Evolutionary conservation across 2,329 filamentous ascomycete genomes (phyloP), one percentile per base, ranked within the genome.

Genomic region (Neonectria faginata): DNA sequence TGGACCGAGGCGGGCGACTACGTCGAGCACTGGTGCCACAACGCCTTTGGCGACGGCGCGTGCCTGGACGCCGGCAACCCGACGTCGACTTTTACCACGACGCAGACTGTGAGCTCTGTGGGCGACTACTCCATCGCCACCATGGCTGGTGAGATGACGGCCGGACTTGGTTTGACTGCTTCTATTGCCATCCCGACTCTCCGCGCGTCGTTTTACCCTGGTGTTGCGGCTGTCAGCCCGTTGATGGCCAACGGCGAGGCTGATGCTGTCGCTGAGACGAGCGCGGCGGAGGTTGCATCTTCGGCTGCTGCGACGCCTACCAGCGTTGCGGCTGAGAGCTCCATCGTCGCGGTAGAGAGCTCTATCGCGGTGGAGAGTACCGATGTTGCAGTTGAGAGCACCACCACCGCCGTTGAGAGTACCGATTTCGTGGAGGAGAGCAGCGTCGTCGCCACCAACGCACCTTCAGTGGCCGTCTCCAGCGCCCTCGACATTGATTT

Each of bases 141-240:
- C 20, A 71, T 71, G 68, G 57, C 53, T 11, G 60, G 53, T n/a
- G 69, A 71, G 55, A 54, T 71, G 1, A 42, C 61, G 0, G 57
- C 57, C 2, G 69, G 66, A 0, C 59, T 71, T 36, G 69, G 69
- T 1, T 50, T 71, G 1, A 70, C 56, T 2, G 68, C 33, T 0
- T 65, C 69, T 0, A 71, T 71, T 10, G 60, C 64, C 2, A 67
- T 71, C 1, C 69, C 69, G 5, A 69, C 69, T 0, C 66, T 71
- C 1, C 47, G 69, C 0, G 20, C 61, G 0, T 69, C 64, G 0
- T 71, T 53, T 48, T 71, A 69, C 4, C 69, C 69, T 1, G 68
- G 68, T 11, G 64, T 67, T 1, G 53, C 69, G 11, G 68, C 62
- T 1, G 65, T 69, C 36, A 71, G 66, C 14, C 50, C 64, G 0